Percentiles rank a stretch among this genome's conserved stretches.
Evolutionary conservation across 2,329 filamentous ascomycete genomes (phyloP).

Genomic region (Fusarium austroafricanum): DNA sequence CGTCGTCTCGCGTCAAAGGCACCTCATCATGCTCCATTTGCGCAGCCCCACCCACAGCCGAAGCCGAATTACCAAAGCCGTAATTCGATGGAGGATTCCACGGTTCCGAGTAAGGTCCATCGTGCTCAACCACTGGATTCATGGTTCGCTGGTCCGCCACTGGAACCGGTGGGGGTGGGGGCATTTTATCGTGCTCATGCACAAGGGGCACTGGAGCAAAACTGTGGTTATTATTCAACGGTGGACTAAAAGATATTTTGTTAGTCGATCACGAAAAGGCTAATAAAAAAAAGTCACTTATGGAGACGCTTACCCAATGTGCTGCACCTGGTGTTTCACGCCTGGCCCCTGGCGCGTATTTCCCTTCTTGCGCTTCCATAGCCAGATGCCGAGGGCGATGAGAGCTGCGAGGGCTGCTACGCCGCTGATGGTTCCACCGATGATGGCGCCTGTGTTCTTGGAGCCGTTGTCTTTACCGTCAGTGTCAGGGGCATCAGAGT

Average conservation of each 20-base stretch:
- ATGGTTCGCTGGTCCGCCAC: conserved; percentile 35
- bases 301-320: conserved; percentile 53
- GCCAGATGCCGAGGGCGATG: conserved; percentile 56
- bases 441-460: conserved; percentile 61
- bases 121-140: conserved; percentile 26
- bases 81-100: conserved; percentile 34
- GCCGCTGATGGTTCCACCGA: conserved; percentile 66
- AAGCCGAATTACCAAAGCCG: conserved; percentile 23
- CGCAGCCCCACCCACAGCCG: conserved; percentile 41
- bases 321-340: conserved; percentile 52
- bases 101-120: conserved; percentile 34
- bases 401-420: conserved; percentile 59
- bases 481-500: conserved; percentile 45
- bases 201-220: conserved; percentile 48
- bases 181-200: conserved; percentile 43
- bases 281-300: background rate
- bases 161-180: conserved; percentile 31
- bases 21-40: conserved; percentile 51
- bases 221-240: conserved; percentile 40
- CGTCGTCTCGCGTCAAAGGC: conserved; percentile 57
- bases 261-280: conserved; percentile 30
- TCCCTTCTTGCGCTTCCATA: conserved; percentile 57
- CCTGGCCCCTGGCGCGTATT: conserved; percentile 59
- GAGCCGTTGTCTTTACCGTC: conserved; percentile 45
- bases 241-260: conserved; percentile 43